A percentile compares a stretch with the other conserved stretches of the same genome.
Conservation (phyloP, 768 basidiomycete genomes). For the Serendipita sp. region DNA sequence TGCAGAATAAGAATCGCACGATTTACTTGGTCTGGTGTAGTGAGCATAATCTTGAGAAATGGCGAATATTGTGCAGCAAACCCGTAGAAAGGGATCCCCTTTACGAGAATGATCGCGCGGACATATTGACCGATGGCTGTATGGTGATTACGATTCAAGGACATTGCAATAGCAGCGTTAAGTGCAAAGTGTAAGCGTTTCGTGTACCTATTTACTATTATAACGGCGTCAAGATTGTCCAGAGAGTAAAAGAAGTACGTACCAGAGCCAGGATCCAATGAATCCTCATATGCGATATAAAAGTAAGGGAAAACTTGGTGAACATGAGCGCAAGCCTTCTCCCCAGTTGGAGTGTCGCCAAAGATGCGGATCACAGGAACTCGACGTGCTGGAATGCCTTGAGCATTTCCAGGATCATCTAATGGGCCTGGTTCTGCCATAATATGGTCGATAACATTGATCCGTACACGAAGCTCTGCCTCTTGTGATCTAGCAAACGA, state of each 20-base stretch:
- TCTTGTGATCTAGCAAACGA: background rate
- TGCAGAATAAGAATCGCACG: conserved; percentile 62
- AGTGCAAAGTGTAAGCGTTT: conserved; percentile 53
- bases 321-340: conserved; percentile 72
- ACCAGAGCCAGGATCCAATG: conserved; percentile 50
- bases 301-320: conserved; percentile 94
- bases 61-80: conserved; percentile 73
- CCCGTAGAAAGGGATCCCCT: conserved; percentile 93
- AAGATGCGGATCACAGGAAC: conserved; percentile 79
- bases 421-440: conserved; percentile 41
- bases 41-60: conserved; percentile 72
- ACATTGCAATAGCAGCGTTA: conserved; percentile 73
- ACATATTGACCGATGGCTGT: conserved; percentile 43
- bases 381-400: conserved; percentile 27
- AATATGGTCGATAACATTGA: conserved; percentile 48
- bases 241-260: conserved; percentile 14
- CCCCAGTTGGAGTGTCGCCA: conserved; percentile 60
- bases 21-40: conserved; percentile 50
- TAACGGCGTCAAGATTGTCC: background rate
- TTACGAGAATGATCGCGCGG: conserved; percentile 68
- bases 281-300: conserved; percentile 65
- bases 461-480: conserved; percentile 23
- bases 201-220: conserved; percentile 59
- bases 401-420: conserved; percentile 31
- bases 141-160: conserved; percentile 54